Base-by-base conservation (phyloP, 1,284 basidiomycete genomes). In the Leccinum subrobustum region DNA sequence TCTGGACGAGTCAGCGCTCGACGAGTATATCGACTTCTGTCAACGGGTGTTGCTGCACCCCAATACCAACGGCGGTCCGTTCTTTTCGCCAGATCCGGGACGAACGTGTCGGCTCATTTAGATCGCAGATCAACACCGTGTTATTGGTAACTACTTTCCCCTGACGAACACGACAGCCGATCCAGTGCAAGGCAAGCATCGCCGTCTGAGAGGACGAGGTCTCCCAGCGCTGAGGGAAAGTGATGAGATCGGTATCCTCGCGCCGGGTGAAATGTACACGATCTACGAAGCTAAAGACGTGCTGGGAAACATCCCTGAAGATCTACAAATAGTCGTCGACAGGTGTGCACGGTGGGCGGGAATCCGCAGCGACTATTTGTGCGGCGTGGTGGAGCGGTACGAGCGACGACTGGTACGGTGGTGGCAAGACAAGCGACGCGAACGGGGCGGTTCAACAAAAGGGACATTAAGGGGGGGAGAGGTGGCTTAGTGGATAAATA, bases 11-110 rank as follows among this genome's bases (percentile, higher is more conserved):
- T 70, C 71, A 18, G 77, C 79, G 70, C 68, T 92, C 56, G 90
- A 93, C 64, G 79, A 80, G 44, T 94, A 92, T 69, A 73, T 93
- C 33, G 75, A 75, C 25, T 88, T 92, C 63, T 89, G 87, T 66
- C 82, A 87, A 69, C 74, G 74, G 27, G 84, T 84, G 6, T 69
- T 93, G 54, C 65, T 85, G 4, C 75, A 70, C 20, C 64, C 67
- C 23, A 62, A 60, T 64, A 54, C 44, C 23, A 71, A 67, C 37
- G 70, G 70, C 70, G 60, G 23, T 71, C 62, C 44, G 42, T 47
- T 47, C 11, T 47, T 56, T 39, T 53, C 47, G 58, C 50, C 42
- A 29, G 57, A 39, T 52, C 16, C 57, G 47, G 37, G 44, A 66
- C 39, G 47, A 64, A 70, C 57, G 35, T 64, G 60, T n/a, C 35